These are phyloP conservation scores for Emericellopsis cladophorae DNA, from an alignment of 2,329 filamentous ascomycete genomes.

Conservation along the genomic window DNA sequence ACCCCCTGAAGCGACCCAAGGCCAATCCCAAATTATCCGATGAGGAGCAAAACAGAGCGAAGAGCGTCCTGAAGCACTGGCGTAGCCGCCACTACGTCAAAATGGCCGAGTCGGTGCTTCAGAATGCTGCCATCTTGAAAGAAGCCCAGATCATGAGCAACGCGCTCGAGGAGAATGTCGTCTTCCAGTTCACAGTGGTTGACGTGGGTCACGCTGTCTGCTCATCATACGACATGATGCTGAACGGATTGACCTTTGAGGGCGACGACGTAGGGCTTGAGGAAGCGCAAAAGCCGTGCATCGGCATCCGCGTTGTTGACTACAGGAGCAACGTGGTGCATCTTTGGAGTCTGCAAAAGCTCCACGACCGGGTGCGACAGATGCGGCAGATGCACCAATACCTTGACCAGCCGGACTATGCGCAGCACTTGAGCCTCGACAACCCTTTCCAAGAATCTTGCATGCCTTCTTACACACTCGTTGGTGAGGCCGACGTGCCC, in stretches of 20 bases:
- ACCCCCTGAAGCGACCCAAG: slow-evolving; percentile 47
- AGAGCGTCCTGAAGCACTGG: slow-evolving; percentile 61
- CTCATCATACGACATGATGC: slow-evolving; percentile 91
- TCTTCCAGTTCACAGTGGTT: slow-evolving; percentile 90
- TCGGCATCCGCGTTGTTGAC: slow-evolving; percentile 82
- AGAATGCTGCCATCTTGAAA: slow-evolving; percentile 78
- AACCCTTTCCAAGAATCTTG: slow-evolving; percentile 88
- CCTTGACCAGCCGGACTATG: slow-evolving; percentile 86
- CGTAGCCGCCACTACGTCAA: slow-evolving; percentile 74
- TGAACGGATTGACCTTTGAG: slow-evolving; percentile 80
- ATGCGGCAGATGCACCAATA: slow-evolving; percentile 99
- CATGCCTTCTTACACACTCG: slow-evolving; percentile 82
- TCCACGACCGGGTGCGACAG: slow-evolving; percentile 71
- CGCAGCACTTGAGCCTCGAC: slow-evolving; percentile 81
- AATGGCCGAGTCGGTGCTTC: slow-evolving; percentile 85
- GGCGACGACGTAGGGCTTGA: slow-evolving; percentile 74
- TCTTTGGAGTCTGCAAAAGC: slow-evolving; percentile 88
- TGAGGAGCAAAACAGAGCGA: slow-evolving; percentile 59
- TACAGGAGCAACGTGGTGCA: slow-evolving; percentile 78
- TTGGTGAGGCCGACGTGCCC: slow-evolving; percentile 89
- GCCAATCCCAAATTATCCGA: slow-evolving; percentile 54
- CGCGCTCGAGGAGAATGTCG: slow-evolving; percentile 81
- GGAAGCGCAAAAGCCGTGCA: slow-evolving; percentile 73
- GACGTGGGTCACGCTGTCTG: slow-evolving; percentile 79
- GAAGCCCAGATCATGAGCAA: slow-evolving; percentile 98